Evolutionary conservation across 768 basidiomycete species (phyloP).

Genomic region (Russula griseocarnosa): DNA sequence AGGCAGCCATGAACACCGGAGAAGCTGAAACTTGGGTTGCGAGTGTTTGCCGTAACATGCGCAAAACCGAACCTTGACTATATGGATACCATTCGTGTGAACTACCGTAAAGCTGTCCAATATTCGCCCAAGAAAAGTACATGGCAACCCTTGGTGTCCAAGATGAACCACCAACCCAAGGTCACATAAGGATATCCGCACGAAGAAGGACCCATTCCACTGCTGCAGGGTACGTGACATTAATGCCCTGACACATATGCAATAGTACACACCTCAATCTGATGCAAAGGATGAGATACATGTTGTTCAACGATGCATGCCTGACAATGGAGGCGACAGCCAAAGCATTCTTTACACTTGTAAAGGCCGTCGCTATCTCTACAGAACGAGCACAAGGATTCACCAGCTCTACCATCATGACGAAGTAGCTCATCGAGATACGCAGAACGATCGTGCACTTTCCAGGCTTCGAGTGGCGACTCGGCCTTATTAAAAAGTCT

Average conservation of each 20-base stretch:
- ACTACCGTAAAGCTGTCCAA: neutral
- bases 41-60: neutral
- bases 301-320: neutral
- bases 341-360: neutral
- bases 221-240: neutral
- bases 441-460: neutral
- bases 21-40: neutral
- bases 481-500: neutral
- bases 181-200: neutral
- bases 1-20: constrained; percentile 2
- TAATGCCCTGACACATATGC: neutral
- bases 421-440: neutral
- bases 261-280: neutral
- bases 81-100: neutral
- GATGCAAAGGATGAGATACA: neutral
- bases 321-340: neutral
- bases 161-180: neutral
- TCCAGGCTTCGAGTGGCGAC: neutral
- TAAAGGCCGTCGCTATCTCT: neutral
- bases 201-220: neutral
- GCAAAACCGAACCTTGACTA: neutral
- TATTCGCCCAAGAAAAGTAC: neutral
- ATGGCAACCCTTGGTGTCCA: neutral
- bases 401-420: neutral
- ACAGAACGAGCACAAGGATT: neutral